Percentiles rank a stretch among this genome's conserved stretches.
These are phyloP conservation scores for Candida sp. DNA, from an alignment of 1,139 yeast species.

Conservation along the genomic window DNA sequence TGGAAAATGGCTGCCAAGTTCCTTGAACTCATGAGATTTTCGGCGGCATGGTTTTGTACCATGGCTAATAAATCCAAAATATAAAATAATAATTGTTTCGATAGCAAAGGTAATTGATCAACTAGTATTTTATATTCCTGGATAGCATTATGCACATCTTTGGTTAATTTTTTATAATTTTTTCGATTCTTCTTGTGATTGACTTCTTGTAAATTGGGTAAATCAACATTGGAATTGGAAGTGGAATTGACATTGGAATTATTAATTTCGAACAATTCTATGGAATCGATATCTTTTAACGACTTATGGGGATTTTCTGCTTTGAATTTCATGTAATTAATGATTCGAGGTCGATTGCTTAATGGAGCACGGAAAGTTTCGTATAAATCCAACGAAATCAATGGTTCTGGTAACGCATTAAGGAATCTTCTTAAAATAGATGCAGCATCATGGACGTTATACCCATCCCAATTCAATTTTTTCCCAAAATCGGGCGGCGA, in stretches of 20 bases:
- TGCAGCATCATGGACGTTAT: conserved; percentile 98
- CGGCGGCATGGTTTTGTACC: conserved; percentile 75
- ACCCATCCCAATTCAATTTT: conserved; percentile 86
- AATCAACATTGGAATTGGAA: neutral
- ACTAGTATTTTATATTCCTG: conserved; percentile 70
- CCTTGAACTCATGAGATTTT: conserved; percentile 88
- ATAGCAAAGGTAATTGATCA: conserved; percentile 60
- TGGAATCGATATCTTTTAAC: conserved; percentile 13
- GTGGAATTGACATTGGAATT: conserved; percentile 1
- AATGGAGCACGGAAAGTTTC: conserved; percentile 81
- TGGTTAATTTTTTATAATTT: conserved; percentile 41
- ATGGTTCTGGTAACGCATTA: conserved; percentile 88
- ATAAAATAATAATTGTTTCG: conserved; percentile 84
- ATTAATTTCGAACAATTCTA: conserved; percentile 1
- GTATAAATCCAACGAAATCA: conserved; percentile 76
- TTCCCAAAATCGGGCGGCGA: conserved; percentile 89
- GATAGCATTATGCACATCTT: conserved; percentile 68
- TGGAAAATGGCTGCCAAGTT: conserved; percentile 96
- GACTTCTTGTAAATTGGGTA: conserved; percentile 1
- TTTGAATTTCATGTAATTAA: conserved; percentile 59
- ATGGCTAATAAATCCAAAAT: conserved; percentile 82
- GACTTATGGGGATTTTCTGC: conserved; percentile 37
- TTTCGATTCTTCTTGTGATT: conserved; percentile 21
- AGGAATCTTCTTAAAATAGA: conserved; percentile 81
- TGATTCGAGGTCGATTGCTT: conserved; percentile 53